Conservation (phyloP, 2,329 filamentous ascomycete species). For the Fusarium caatingaense region DNA sequence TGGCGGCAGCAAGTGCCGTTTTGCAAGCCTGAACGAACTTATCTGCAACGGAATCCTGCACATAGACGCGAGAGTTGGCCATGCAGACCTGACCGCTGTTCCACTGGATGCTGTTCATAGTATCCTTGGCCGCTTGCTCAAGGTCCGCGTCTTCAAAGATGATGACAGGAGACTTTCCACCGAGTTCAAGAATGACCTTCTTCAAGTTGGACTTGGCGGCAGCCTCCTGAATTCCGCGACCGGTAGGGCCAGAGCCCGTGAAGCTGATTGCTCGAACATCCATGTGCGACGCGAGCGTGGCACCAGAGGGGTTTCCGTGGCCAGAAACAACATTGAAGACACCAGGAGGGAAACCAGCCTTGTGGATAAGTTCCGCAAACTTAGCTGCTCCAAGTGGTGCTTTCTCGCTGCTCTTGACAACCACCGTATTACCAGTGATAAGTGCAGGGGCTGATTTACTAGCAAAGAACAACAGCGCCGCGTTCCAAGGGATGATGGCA, state of each 20-base stretch:
- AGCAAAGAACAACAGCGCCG: conserved; percentile 58
- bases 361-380: conserved; percentile 67
- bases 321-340: conserved; percentile 81
- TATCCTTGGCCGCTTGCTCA: conserved; percentile 58
- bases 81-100: conserved; percentile 71
- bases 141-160: conserved; percentile 67
- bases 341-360: conserved; percentile 80
- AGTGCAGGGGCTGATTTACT: conserved; percentile 51
- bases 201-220: conserved; percentile 73
- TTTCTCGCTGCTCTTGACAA: conserved; percentile 39
- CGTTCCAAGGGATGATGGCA: conserved; percentile 70
- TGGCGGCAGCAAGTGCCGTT: not conserved
- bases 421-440: conserved; percentile 37
- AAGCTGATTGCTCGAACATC: conserved; percentile 80
- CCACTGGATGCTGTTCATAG: conserved; percentile 58
- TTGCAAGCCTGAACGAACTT: conserved; percentile 21
- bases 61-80: conserved; percentile 68
- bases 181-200: conserved; percentile 73
- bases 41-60: conserved; percentile 62
- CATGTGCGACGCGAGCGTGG: conserved; percentile 73
- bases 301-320: conserved; percentile 73
- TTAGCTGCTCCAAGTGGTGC: conserved; percentile 35
- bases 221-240: conserved; percentile 77
- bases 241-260: conserved; percentile 78
- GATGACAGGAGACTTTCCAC: conserved; percentile 74